Conservation (phyloP, 345 rosid genomes). For the Pistacia atlantica region DNA sequence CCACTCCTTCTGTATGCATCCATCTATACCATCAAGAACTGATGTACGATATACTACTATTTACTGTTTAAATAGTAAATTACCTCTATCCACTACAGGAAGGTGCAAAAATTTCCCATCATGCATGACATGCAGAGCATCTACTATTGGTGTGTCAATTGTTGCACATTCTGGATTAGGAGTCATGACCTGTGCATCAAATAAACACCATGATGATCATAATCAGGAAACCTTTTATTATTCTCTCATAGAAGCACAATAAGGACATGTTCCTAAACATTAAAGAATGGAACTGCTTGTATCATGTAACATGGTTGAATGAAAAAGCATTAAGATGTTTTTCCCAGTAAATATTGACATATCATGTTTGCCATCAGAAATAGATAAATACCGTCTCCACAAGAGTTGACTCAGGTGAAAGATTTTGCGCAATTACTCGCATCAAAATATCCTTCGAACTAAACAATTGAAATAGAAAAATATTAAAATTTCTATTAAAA, state of each 20-base stretch:
- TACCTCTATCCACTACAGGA: slow-evolving; percentile 90
- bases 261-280: background rate
- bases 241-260: background rate
- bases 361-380: background rate
- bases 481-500: slow-evolving; percentile 11
- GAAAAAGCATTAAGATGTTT: background rate
- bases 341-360: background rate
- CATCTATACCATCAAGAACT: slow-evolving; percentile 24
- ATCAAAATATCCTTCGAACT: slow-evolving; percentile 98
- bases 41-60: slow-evolving; percentile 7
- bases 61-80: slow-evolving; percentile 15
- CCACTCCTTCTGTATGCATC: slow-evolving; percentile 69
- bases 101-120: slow-evolving; percentile 98
- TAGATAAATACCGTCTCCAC: slow-evolving; percentile 74
- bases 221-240: background rate
- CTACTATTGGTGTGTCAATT: slow-evolving; percentile 87
- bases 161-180: slow-evolving; percentile 93
- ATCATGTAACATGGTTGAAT: slow-evolving; percentile 4
- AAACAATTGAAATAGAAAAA: slow-evolving; percentile 23
- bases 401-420: slow-evolving; percentile 66
- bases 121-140: slow-evolving; percentile 95
- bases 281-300: background rate
- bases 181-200: slow-evolving; percentile 81
- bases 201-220: slow-evolving; percentile 13
- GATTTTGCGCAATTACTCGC: slow-evolving; percentile 89